Base-by-base conservation (phyloP, 345 rosid species). In the Populus deltoides region DNA sequence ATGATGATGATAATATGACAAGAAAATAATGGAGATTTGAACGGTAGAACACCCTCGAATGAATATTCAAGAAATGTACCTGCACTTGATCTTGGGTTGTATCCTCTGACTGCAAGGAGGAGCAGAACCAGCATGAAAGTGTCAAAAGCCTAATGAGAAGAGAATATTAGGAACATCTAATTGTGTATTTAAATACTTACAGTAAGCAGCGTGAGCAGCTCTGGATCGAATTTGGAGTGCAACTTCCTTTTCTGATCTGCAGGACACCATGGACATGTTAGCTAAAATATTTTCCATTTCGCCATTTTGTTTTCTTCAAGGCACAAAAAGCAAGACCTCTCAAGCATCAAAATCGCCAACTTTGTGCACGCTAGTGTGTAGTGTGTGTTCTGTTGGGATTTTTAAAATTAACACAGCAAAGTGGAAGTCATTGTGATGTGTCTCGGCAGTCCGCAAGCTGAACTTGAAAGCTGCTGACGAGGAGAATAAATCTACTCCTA, bases 191-290 rank as follows among this genome's bases (percentile, higher is more conserved):
- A 22, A 51, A 39, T 66, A 84, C 90, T 84, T 80, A 87, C 91
- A 33, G 79, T 43, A 7, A 87, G 87, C 68, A 85, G 86, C 38
- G 17, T 75, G 49, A 77, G 70, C 83, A 83, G 75, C 75, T 83
- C 83, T 2, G 80, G 57, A 6, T 85, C 83, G 61, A 78, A 77
- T n/a, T 59, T 66, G 25, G 65, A 49, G 49, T 31, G 66, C 36
- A 69, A 68, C 68, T 59, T 8, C 43, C 70, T 73, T 33, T 36
- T 67, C 11, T 24, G 63, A 71, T 70, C 88, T 85, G 83, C 88
- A 85, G 24, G 29, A 67, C 0, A 77, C 51, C n/a, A 55, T 38
- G 31, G 18, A 5, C 4, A 47, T 5, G 68, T 55, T 24, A 70
- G n/a, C 20, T n/a, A 57, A 29, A 35, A 18, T 25, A 5, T 6